These are phyloP conservation scores for Saccharomycopsis malanga DNA, from an alignment of 805 yeast genomes.

Conservation along the genomic window DNA sequence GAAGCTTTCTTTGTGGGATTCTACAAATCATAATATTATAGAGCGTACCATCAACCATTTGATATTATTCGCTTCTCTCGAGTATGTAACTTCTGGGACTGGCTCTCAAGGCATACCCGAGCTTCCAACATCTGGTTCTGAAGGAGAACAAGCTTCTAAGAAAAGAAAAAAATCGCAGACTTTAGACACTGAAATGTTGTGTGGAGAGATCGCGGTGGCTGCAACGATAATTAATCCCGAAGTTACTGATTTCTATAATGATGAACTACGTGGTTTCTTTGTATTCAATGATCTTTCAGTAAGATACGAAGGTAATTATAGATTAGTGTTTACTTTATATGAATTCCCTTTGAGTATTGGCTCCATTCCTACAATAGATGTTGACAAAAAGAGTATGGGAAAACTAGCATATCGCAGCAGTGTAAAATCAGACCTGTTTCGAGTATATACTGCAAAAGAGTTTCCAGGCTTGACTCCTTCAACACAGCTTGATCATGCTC, in stretches of 20 bases:
- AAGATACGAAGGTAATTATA: constrained; percentile 29
- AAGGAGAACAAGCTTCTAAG: constrained; percentile 1
- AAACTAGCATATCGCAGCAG: constrained; percentile 20
- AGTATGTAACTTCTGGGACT: constrained; percentile 8
- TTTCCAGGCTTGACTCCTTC: constrained; percentile 31
- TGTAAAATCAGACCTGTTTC: constrained; percentile 23
- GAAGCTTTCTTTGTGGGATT: constrained; percentile 21
- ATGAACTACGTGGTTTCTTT: constrained; percentile 24
- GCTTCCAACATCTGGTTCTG: background rate
- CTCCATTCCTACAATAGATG: background rate
- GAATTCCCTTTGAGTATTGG: constrained; percentile 22
- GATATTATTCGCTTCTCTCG: constrained; percentile 12
- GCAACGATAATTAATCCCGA: constrained; percentile 23
- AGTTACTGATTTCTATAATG: constrained; percentile 19
- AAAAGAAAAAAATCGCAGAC: background rate
- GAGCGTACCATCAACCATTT: constrained; percentile 22
- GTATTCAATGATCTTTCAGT: constrained; percentile 29
- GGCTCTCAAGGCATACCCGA: background rate
- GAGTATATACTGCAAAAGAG: constrained; percentile 29
- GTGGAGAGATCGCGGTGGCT: constrained; percentile 25
- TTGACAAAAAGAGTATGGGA: background rate
- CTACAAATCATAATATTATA: constrained; percentile 28
- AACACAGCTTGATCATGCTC: constrained; percentile 22
- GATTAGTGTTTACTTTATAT: constrained; percentile 26
- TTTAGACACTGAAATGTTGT: constrained; percentile 11